Evolutionary conservation across 768 basidiomycete species (phyloP), one percentile per base, ranked within the genome.

Genomic region (Xanthoconium stramineum): DNA sequence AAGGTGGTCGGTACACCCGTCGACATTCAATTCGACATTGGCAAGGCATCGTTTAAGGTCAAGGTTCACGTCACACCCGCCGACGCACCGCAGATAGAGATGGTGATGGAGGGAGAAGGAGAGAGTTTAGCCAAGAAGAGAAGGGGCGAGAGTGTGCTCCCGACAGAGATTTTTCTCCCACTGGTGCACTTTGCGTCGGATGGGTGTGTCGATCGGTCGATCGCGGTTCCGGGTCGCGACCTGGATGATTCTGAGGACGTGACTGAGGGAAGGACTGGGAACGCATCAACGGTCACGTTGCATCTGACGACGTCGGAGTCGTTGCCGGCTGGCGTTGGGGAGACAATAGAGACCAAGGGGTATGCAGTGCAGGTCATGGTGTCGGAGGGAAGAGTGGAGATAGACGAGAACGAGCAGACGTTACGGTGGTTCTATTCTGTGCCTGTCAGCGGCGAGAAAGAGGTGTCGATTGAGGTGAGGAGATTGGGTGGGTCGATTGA

Each of bases 101-200:
- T 13, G 15, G 24, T 0, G 5, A 40, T 4, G 3, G 48, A 53
- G 8, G 30, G 14, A 12, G 32, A 39, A 6, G 45, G 8, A 5
- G 55, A 45, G 6, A n/a, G 20, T 15, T 24, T 24, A 9, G 47
- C n/a, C 49, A 58, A 61, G 50, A 50, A 56, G 1, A 59, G 65
- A 66, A 7, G 68, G 35, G 12, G 69, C 3, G 57, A 61, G 40
- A 49, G 76, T 17, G 69, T 68, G 30, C 72, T 83, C 1, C 80
- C 85, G n/a, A 98, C 94, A 19, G 97, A 97, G 77, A 85, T 98
- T 20, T 99, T 82, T 69, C 69, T 98, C 1, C 97, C 97, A 6
- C 77, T 93, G 47, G 86, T 96, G 19, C 97, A 99, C 69, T 99
- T 85, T 68, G 91, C 88, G 4, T 77, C 79, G 57, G 72, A 76